These are phyloP conservation scores for Paramecium sonneborni DNA, from an alignment of 73 alveolate genomes.

Conservation along the genomic window DNA sequence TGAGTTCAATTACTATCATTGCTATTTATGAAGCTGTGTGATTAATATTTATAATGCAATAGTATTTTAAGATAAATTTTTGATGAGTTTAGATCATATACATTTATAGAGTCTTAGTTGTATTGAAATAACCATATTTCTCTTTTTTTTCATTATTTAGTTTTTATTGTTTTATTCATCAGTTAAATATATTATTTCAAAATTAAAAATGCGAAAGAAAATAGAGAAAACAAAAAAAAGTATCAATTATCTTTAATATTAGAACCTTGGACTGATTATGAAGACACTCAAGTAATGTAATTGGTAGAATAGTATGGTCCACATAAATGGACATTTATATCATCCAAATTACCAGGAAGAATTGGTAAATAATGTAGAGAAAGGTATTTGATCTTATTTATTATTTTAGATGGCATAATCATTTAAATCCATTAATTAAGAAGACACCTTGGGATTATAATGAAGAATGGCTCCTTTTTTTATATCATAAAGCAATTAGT, in stretches of 20 bases:
- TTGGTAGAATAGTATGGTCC: constrained; percentile 97
- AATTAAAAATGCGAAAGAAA: constrained; percentile 33
- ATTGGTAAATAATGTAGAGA: constrained; percentile 98
- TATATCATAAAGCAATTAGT: constrained; percentile 89
- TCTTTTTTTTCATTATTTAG: not conserved
- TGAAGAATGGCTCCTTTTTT: constrained; percentile 97
- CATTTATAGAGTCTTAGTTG: too few species aligned
- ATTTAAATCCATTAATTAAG: constrained; percentile 94
- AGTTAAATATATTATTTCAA: constrained; percentile 33
- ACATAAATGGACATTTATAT: constrained; percentile 95
- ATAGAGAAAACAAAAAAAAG: constrained; percentile 32
- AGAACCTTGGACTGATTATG: constrained; percentile 98
- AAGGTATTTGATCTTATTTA: constrained; percentile 24
- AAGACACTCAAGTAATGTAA: constrained; percentile 89
- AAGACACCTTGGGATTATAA: constrained; percentile 94
- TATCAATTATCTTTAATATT: not conserved
- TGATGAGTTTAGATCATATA: too few species aligned
- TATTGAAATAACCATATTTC: too few species aligned
- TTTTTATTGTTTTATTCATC: not conserved
- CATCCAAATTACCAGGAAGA: constrained; percentile 94
- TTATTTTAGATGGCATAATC: constrained; percentile 95
- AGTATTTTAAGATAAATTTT: not conserved
- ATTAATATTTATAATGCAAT: not conserved
- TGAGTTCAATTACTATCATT: not conserved
- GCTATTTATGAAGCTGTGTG: not conserved